A percentile compares a stretch with the other conserved stretches of the same genome.
phyloP scores from a whole-genome alignment of 371 early-diverging fungal genomes.

The Parasitella parasitica region DNA sequence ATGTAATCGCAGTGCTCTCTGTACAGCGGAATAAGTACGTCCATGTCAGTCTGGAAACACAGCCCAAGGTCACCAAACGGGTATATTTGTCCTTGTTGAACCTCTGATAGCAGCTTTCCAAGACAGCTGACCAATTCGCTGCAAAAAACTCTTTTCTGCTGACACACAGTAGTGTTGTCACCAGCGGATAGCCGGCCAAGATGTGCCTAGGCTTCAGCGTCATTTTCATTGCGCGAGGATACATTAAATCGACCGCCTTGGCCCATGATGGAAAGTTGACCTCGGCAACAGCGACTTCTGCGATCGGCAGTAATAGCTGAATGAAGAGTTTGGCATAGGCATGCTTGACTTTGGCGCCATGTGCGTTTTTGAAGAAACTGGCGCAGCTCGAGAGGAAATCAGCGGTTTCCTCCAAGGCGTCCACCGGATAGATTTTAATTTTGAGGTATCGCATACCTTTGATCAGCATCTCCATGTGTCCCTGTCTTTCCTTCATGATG shows the following conservation, averaged over 20 bases:
- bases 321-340: conserved; percentile 91
- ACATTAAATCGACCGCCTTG: conserved; percentile 88
- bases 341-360: conserved; percentile 81
- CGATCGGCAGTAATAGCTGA: conserved; percentile 87
- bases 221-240: conserved; percentile 91
- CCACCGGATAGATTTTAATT: conserved; percentile 84
- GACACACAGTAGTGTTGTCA: conserved; percentile 85
- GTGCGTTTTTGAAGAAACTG: conserved; percentile 82
- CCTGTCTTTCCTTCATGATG: conserved; percentile 67
- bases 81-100: conserved; percentile 78
- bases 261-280: conserved; percentile 94
- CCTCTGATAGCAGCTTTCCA: conserved; percentile 78
- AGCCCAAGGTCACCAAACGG: conserved; percentile 72
- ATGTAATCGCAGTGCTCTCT: conserved; percentile 62
- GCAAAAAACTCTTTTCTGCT: conserved; percentile 88
- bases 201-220: conserved; percentile 79
- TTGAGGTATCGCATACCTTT: conserved; percentile 88
- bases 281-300: conserved; percentile 89
- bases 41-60: conserved; percentile 87
- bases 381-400: conserved; percentile 89
- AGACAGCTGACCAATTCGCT: conserved; percentile 71
- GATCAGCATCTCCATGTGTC: conserved; percentile 84
- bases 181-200: conserved; percentile 81
- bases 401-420: conserved; percentile 89
- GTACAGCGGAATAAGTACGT: conserved; percentile 88